These are phyloP conservation scores for Phytophthora pinifolia DNA, from an alignment of 352 stramenopile species.

Conservation along the genomic window DNA sequence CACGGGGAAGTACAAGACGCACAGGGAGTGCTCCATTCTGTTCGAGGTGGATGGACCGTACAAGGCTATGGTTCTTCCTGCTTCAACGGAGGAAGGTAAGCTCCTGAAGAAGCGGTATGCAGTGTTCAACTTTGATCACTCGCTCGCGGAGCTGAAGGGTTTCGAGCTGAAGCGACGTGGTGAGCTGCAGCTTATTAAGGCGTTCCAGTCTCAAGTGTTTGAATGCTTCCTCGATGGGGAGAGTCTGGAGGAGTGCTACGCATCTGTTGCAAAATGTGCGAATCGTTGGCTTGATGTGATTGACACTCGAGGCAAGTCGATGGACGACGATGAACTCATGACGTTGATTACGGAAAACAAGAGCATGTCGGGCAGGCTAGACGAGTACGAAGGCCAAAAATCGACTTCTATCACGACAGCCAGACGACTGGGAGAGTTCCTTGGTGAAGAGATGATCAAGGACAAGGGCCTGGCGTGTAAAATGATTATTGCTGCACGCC, in stretches of 20 bases:
- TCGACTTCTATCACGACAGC: conserved; percentile 98
- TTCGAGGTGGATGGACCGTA: conserved; percentile 99
- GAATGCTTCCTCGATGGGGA: conserved; percentile 95
- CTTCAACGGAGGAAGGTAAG: conserved; percentile 98
- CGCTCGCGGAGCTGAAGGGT: conserved; percentile 81
- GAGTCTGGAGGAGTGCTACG: conserved; percentile 96
- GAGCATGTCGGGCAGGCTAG: conserved; percentile 96
- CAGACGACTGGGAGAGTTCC: conserved; percentile 96
- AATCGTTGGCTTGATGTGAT: conserved; percentile 99
- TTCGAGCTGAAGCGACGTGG: conserved; percentile 99
- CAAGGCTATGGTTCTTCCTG: conserved; percentile 97
- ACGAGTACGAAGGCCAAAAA: conserved; percentile 97
- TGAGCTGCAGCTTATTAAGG: conserved; percentile 99
- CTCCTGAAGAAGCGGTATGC: conserved; percentile 98
- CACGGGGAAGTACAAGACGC: conserved; percentile 90
- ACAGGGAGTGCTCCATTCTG: conserved; percentile 98
- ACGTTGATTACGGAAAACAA: conserved; percentile 99
- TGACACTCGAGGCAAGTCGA: conserved; percentile 91
- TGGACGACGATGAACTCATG: conserved; percentile 97
- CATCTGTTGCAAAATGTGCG: conserved; percentile 94
- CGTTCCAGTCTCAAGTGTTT: conserved; percentile 99
- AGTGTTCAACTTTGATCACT: conserved; percentile 87
- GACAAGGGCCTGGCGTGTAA: conserved; percentile 98
- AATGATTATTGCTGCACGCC: conserved; percentile 95
- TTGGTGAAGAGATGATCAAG: conserved; percentile 98